Base-by-base conservation (phyloP, 2,329 filamentous ascomycete genomes). In the Aspergillus terreus region DNA sequence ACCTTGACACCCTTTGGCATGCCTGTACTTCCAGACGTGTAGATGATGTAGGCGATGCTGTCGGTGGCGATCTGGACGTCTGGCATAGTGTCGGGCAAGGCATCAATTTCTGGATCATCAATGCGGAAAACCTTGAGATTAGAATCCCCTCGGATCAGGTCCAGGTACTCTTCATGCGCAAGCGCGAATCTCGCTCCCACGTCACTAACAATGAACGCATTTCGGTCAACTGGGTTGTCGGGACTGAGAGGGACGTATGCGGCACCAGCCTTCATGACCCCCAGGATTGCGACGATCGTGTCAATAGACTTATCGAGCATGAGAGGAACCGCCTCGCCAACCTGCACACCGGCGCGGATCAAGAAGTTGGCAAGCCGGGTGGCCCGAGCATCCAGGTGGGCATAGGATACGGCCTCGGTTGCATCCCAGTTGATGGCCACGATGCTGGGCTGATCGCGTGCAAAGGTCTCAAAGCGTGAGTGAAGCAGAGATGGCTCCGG, bases 1-100 rank as follows among this genome's bases (percentile, higher is more conserved):
- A 47, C 49, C 44, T 46, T 46, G 17, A 46, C 44, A 23, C 44
- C 44, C 17, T 46, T 46, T 12, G 44, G 44, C 44, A 46, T 36
- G 15, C 44, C 44, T 10, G 44, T 46, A 15, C 30, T 36, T 3
- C 44, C 44, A 19, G 44, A 46, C 3, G 44, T 46, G 32, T 46
- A 46, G 44, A 46, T 46, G 4, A 38, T 27, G 15, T 46, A 46
- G 15, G 44, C 45, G 1, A 47, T n/a, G 9, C 12, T 4, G 32
- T 47, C 17, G 14, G 45, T 15, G 30, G 44, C 30, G 10, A 45
- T 38, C 14, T 38, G 35, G 5, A 38, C 35, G 15, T 38, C 35
- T 10, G 35, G 35, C 7, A 17, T 38, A 38, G 27, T 19, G n/a
- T 25, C 25, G 25, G 43, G 27, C 14, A 33, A 19, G 4, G 7